Conservation (phyloP, 192 early-diverging fungal genomes). For the Chytriomyces sp. region DNA sequence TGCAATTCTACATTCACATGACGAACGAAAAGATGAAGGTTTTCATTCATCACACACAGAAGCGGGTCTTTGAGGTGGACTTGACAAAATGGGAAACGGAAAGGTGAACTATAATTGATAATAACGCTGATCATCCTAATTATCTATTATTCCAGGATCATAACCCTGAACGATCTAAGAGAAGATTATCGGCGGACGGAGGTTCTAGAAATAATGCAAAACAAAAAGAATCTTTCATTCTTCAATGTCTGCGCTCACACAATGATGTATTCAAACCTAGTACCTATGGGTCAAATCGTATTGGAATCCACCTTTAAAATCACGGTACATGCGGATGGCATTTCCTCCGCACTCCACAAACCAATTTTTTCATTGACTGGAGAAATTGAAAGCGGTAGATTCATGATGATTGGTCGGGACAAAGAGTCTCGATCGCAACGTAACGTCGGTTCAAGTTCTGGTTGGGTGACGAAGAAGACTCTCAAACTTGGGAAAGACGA, state of each 20-base stretch:
- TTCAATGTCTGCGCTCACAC: conserved; percentile 15
- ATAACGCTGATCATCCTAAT: not conserved
- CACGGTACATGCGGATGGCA: not conserved
- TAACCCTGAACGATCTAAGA: conserved; percentile 4
- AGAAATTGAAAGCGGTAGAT: conserved; percentile 8
- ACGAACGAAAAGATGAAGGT: conserved; percentile 3
- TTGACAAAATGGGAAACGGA: conserved; percentile 12
- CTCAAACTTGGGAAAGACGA: conserved; percentile 3
- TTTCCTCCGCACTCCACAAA: not conserved
- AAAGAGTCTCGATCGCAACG: conserved; percentile 4
- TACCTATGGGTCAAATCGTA: conserved; percentile 8
- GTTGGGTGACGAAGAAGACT: conserved; percentile 3
- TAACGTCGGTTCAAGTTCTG: not conserved
- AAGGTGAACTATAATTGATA: not conserved
- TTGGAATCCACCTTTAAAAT: conserved; percentile 10
- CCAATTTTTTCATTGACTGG: conserved; percentile 18
- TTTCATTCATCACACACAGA: not conserved
- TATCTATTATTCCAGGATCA: not conserved
- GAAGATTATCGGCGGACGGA: conserved; percentile 15
- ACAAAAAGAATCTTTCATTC: not conserved
- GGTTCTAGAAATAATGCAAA: conserved; percentile 7
- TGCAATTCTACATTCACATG: not conserved
- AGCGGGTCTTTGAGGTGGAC: conserved; percentile 9
- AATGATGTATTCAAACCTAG: conserved; percentile 15
- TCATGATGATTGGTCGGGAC: conserved; percentile 17